Conservation (phyloP, 2,329 filamentous ascomycete species). For the Xylariaceae sp. region DNA sequence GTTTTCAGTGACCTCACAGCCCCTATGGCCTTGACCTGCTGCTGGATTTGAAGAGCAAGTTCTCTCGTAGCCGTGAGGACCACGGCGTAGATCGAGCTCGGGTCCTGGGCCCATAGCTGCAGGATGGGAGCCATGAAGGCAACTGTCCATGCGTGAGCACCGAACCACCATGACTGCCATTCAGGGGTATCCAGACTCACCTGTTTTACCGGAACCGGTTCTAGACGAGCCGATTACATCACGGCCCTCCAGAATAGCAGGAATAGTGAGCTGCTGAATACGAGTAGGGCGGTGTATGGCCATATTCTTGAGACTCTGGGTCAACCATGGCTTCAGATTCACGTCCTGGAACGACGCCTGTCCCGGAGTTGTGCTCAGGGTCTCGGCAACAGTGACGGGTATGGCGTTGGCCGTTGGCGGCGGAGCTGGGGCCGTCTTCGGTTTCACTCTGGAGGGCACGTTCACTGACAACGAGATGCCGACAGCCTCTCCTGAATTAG, state of each 20-base stretch:
- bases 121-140: slow-evolving; percentile 93
- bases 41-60: slow-evolving; percentile 90
- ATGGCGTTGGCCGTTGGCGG: slow-evolving; percentile 14
- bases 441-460: slow-evolving; percentile 50
- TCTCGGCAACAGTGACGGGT: slow-evolving; percentile 43
- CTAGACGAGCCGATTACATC: slow-evolving; percentile 79
- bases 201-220: slow-evolving; percentile 93
- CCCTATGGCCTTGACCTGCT: slow-evolving; percentile 91
- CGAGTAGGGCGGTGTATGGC: slow-evolving; percentile 84
- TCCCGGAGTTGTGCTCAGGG: slow-evolving; percentile 41
- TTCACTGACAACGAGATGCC: slow-evolving; percentile 40
- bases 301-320: slow-evolving; percentile 67
- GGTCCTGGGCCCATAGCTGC: slow-evolving; percentile 89
- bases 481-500: slow-evolving; percentile 33
- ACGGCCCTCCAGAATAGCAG: slow-evolving; percentile 81
- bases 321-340: slow-evolving; percentile 78
- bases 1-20: slow-evolving; percentile 82
- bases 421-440: slow-evolving; percentile 25
- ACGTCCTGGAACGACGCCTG: slow-evolving; percentile 66
- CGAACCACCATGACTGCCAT: background rate
- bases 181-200: slow-evolving; percentile 6
- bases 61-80: slow-evolving; percentile 88
- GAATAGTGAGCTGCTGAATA: slow-evolving; percentile 90
- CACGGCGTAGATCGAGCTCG: slow-evolving; percentile 82
- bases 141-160: slow-evolving; percentile 38